Conservation (phyloP, 352 stramenopile species). For the Phytophthora sojae region DNA sequence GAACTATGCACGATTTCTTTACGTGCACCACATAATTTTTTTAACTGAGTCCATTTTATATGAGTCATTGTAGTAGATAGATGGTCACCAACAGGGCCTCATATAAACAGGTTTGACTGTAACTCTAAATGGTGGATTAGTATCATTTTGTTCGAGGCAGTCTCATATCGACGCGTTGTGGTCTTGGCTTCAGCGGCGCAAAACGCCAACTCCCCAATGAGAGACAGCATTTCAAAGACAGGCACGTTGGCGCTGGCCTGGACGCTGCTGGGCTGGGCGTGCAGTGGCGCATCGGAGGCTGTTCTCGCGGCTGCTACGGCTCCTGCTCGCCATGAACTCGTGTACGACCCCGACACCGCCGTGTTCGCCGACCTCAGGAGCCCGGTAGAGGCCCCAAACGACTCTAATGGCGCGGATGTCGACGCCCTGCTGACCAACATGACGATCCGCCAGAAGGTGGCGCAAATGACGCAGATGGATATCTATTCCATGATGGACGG, state of each 20-base stretch:
- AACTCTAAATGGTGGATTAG: too few species aligned
- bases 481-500: constrained; percentile 85
- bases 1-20: too few species aligned
- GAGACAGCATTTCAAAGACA: neutral
- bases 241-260: constrained; percentile 18
- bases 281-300: neutral
- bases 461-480: constrained; percentile 93
- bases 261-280: constrained; percentile 28
- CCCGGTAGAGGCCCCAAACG: neutral
- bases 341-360: constrained; percentile 30
- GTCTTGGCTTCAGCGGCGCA: too few species aligned
- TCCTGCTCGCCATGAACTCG: constrained; percentile 19
- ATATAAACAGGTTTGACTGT: too few species aligned
- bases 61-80: too few species aligned
- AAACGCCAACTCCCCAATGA: too few species aligned
- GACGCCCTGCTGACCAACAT: constrained; percentile 41
- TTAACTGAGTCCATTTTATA: too few species aligned
- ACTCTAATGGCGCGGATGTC: constrained; percentile 15
- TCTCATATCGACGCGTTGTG: too few species aligned
- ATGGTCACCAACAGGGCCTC: too few species aligned
- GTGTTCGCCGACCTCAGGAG: constrained; percentile 13
- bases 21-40: too few species aligned
- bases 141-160: too few species aligned
- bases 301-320: neutral
- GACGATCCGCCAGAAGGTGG: constrained; percentile 72